Base-by-base conservation (phyloP, 2,329 filamentous ascomycete species). In the Stenocarpella maydis region DNA sequence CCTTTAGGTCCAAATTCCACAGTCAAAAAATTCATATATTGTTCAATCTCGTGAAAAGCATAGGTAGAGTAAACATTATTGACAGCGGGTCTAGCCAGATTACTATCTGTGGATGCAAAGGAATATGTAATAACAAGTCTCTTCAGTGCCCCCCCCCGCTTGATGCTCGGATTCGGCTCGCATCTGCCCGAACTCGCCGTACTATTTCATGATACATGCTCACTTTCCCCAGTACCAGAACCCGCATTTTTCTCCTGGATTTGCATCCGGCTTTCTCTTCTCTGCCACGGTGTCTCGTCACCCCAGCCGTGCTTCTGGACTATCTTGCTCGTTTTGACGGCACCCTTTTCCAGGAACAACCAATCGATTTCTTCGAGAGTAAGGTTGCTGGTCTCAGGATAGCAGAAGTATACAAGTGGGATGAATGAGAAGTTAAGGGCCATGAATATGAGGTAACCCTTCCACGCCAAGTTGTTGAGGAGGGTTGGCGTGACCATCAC, bases 401-500 rank as follows among this genome's bases (percentile, higher is more conserved):
- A 87, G 73, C 84, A 81, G 67, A 82, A 79, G 73, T 82, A 84
- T 1, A 83, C 75, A 6, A 82, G 74, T 0, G 82, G 82, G 1
- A 83, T 75, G 58, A 83, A 83, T 14, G 74, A 72, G 26, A 85
- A 78, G 72, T 86, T 86, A 12, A 83, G 78, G 28, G 76, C 78
- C 78, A 84, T 84, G 75, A 86, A 87, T 72, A 86, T 86, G 3
- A 87, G 76, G 71, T 87, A 87, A 0, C 82, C 82, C 72, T 84
- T 83, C 83, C 84, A 87, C 31, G 80, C 73, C 1, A 88, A 76
- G 6, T 79, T 81, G 58, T 80, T 80, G 69, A 87, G 81, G 2
- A 85, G 77, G 1, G 82, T 81, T 0, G 85, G 84, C 0, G 85
- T 87, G 21, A 87, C 83, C 83, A 86, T 85, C 4, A 86, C 70